Evolutionary conservation across 805 yeast species (phyloP).

Genomic region (Nakazawaea sp.): DNA sequence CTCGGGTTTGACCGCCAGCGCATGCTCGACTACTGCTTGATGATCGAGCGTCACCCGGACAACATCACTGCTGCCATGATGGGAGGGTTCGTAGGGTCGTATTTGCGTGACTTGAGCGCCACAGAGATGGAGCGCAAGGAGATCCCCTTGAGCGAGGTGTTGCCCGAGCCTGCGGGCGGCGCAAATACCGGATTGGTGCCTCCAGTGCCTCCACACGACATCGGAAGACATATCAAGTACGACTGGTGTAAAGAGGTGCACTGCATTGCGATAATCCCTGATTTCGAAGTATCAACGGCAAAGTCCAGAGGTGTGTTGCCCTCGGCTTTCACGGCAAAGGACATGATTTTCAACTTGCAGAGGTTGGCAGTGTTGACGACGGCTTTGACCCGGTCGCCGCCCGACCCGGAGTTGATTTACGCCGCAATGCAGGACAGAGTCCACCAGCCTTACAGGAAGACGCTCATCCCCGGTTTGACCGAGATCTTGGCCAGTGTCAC

Average conservation of each 20-base stretch:
- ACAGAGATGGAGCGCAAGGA: slow-evolving; percentile 70
- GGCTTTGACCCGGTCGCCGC: slow-evolving; percentile 80
- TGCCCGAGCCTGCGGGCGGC: slow-evolving; percentile 74
- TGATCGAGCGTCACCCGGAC: slow-evolving; percentile 98
- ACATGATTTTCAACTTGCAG: slow-evolving; percentile 88
- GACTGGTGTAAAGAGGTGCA: slow-evolving; percentile 75
- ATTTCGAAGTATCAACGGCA: slow-evolving; percentile 92
- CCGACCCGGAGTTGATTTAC: slow-evolving; percentile 76
- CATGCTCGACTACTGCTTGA: slow-evolving; percentile 87
- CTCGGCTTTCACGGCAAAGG: slow-evolving; percentile 64
- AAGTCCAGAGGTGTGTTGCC: slow-evolving; percentile 89
- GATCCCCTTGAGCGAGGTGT: slow-evolving; percentile 78
- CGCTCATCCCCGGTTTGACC: slow-evolving; percentile 83
- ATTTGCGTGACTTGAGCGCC: slow-evolving; percentile 70
- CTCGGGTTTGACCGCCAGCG: slow-evolving; percentile 70
- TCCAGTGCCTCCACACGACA: slow-evolving; percentile 75
- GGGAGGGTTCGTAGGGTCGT: slow-evolving; percentile 98
- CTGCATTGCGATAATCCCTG: slow-evolving; percentile 88
- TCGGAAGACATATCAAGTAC: slow-evolving; percentile 86
- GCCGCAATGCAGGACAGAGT: slow-evolving; percentile 95
- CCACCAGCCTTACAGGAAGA: slow-evolving; percentile 95
- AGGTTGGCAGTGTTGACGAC: slow-evolving; percentile 88
- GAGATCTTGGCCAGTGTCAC: slow-evolving; percentile 76
- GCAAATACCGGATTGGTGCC: slow-evolving; percentile 63
- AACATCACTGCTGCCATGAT: slow-evolving; percentile 98